Evolutionary conservation across 257 asterid genomes (phyloP), one percentile per base, ranked within the genome.

Genomic region (Lavandula angustifolia): DNA sequence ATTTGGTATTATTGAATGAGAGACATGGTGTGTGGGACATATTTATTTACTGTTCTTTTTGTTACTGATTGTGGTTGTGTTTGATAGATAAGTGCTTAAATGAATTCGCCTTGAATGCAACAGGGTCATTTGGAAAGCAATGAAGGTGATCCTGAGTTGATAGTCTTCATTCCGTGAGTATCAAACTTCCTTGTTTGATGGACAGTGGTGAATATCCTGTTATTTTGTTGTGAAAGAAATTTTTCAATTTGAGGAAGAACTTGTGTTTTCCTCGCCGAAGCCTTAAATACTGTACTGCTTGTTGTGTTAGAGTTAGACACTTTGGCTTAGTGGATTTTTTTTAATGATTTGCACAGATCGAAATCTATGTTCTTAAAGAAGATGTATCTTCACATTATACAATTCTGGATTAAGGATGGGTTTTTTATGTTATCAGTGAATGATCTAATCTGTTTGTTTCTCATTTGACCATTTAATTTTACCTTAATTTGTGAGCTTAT

Each of bases 111-210:
- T 62, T 18, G 43, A 48, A 59, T 69, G 58, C 51, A 18, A 50
- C 86, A 92, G 99, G 96, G 94, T 78, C 73, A 80, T 79, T 75
- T 92, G 90, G 99, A 92, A 80, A 92, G 97, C 94, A 92, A 92
- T 72, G 88, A 80, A 48, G 97, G 95, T 11, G 99, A 92, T 78
- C 97, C 99, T 1, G 97, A 92, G 81, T 76, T 92, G 82, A 87
- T 92, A 69, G 92, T 92, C 71, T 87, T 87, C 75, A 92, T 92
- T 52, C 99, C 97, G 97, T 92, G 80, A 85, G 96, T 81, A 59
- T 53, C 46, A 35, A 38, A 35, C 50, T 74, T 51, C 68, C 66
- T 55, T 9, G 58, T 65, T 63, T 12, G 29, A 62, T 33, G 13
- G 48, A 34, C 63, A 9, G 3, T 42, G 32, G 43, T 66, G 54